These are phyloP conservation scores for Sicyos edulis DNA, from an alignment of 306 rosid genomes.

Conservation along the genomic window DNA sequence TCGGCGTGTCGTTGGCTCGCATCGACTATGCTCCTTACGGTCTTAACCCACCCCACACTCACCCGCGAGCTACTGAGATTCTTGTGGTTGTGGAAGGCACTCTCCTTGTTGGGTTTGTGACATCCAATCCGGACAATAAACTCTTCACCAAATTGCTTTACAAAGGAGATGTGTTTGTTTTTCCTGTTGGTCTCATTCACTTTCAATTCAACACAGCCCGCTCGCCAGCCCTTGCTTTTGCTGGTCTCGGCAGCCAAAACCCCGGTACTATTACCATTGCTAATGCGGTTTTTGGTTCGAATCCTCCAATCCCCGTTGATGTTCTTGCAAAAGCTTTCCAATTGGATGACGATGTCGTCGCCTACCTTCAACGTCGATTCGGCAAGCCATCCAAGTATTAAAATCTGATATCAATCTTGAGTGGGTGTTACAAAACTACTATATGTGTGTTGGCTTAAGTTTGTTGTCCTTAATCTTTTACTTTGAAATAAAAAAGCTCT, in stretches of 20 bases:
- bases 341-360: constrained; percentile 4
- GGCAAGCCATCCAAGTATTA: neutral
- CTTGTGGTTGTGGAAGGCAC: constrained; percentile 18
- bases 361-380: constrained; percentile 12
- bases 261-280: constrained; percentile 15
- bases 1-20: constrained; percentile 21
- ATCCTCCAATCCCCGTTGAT: neutral
- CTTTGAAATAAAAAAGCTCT: no score
- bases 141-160: constrained; percentile 6
- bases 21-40: constrained; percentile 21
- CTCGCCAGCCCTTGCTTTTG: constrained; percentile 15
- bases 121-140: constrained; percentile 17
- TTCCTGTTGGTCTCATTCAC: constrained; percentile 24
- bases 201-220: constrained; percentile 11
- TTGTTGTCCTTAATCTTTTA: no score
- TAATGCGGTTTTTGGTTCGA: constrained; percentile 14
- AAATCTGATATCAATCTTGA: no score
- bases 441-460: no score
- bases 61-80: constrained; percentile 19
- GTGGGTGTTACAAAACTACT: no score
- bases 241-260: constrained; percentile 23
- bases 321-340: constrained; percentile 23
- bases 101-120: constrained; percentile 15
- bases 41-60: constrained; percentile 15
- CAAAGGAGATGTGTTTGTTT: constrained; percentile 22